Conservation (phyloP, 2,329 filamentous ascomycete species). For the Kalmusia sp. region DNA sequence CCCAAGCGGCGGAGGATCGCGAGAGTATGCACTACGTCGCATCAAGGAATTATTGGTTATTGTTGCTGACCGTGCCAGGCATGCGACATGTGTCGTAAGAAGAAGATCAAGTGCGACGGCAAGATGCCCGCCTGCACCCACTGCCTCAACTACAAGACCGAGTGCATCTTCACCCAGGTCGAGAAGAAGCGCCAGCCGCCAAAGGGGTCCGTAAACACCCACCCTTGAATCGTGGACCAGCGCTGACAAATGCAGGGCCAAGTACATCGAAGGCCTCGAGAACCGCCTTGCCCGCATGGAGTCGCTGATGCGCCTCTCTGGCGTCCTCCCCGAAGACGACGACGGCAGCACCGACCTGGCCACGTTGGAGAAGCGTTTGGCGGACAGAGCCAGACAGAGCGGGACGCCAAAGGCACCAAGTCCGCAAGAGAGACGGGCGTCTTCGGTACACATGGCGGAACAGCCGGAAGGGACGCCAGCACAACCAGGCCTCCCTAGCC, state of each 20-base stretch:
- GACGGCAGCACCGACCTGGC: conserved; percentile 85
- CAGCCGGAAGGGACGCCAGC: conserved; percentile 47
- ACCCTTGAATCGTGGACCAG: not conserved
- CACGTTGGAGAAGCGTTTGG: conserved; percentile 78
- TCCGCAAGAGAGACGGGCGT: conserved; percentile 35
- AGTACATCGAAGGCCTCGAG: conserved; percentile 97
- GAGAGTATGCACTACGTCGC: conserved; percentile 62
- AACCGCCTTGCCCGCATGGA: conserved; percentile 97
- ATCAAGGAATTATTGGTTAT: conserved; percentile 1
- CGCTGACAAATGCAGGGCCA: conserved; percentile 67
- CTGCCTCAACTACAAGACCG: conserved; percentile 97
- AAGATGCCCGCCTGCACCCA: conserved; percentile 94
- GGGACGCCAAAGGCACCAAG: conserved; percentile 28
- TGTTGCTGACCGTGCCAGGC: conserved; percentile 62
- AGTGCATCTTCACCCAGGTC: conserved; percentile 95
- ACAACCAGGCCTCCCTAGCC: conserved; percentile 56
- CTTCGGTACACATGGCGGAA: conserved; percentile 41
- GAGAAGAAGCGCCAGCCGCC: conserved; percentile 98
- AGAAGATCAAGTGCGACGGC: conserved; percentile 97
- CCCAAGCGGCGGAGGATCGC: conserved; percentile 89
- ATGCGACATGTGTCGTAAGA: conserved; percentile 95
- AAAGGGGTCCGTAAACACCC: conserved; percentile 78
- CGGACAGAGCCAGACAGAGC: conserved; percentile 54
- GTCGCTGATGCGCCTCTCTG: conserved; percentile 83
- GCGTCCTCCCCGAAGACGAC: conserved; percentile 85